phyloP scores from a whole-genome alignment of 1,284 basidiomycete species.

The Rhodotorula sp. region DNA sequence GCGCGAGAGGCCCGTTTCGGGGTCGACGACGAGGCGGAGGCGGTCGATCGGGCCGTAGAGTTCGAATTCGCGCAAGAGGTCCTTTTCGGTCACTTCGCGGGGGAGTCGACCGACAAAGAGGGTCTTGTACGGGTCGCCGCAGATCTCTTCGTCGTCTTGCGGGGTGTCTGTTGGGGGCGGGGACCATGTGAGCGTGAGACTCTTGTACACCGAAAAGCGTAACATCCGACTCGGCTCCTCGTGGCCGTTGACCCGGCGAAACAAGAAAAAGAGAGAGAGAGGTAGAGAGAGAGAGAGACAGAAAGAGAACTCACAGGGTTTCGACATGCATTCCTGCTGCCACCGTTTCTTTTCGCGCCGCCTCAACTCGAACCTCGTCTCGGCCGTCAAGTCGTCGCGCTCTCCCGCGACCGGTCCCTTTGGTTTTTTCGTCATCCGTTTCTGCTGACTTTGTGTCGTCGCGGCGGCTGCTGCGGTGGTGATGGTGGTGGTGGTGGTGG shows the following conservation, averaged over 20 bases:
- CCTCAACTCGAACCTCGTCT: conserved; percentile 28
- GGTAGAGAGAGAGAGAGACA: neutral
- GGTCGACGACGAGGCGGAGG: conserved; percentile 71
- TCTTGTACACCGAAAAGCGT: neutral
- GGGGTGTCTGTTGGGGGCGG: conserved; percentile 68
- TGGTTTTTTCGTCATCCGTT: conserved; percentile 9
- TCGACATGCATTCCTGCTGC: conserved; percentile 32
- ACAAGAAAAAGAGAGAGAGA: neutral
- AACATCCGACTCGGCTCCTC: too few relatives aligned
- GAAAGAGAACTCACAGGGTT: conserved; percentile 30
- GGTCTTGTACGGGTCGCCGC: conserved; percentile 97
- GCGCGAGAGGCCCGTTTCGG: conserved; percentile 70
- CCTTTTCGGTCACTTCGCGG: conserved; percentile 82
- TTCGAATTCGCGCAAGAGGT: conserved; percentile 91
- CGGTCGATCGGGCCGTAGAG: conserved; percentile 90
- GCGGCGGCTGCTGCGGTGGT: too few relatives aligned
- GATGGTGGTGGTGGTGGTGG: neutral
- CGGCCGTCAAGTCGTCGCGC: conserved; percentile 9
- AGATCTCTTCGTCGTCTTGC: conserved; percentile 83
- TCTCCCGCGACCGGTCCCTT: neutral
- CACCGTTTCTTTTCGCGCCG: conserved; percentile 21
- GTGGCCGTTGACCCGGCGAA: neutral
- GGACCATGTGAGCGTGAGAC: neutral
- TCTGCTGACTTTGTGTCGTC: conserved; percentile 14
- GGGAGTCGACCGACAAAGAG: conserved; percentile 94